Base-by-base conservation (phyloP, 352 stramenopile genomes). In the Elongisporangium undulatum region DNA sequence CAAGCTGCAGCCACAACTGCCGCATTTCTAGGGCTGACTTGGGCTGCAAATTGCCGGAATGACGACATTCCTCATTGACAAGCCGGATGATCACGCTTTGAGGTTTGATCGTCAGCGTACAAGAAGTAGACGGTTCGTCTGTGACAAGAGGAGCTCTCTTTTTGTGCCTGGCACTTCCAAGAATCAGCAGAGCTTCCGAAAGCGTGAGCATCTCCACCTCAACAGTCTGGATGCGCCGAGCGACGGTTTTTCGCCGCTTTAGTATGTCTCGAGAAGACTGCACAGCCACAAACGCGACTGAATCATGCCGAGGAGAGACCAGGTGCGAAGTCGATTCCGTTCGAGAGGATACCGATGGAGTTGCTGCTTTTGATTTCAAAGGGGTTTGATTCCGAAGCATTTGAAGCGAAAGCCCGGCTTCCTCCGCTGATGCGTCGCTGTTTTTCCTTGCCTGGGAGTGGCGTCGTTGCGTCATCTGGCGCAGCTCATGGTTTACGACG, bases 1-100 rank as follows among this genome's bases (percentile, higher is more conserved):
- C 55, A 13, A 80, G 49, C 2, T 55, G 66, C 5, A 77, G 53
- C 63, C 62, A 71, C 21, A 74, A 24, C 19, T 51, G 39, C 0
- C 55, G 66, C 3, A 77, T 57, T 19, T 80, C 41, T 1, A 38
- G 4, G 2, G 10, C 17, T 10, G 48, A 51, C 34, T 58, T 59
- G 16, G 39, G 39, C 13, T 64, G 56, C 6, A 61, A 2, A 17
- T 63, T 49, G 8, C 50, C 24, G 41, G 16, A 26, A 19, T 17
- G 50, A 2, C 7, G 19, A 51, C 8, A 48, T 55, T 67, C 61
- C 56, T 67, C 56, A 15, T 68, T 58, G 2, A 24, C 45, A 10
- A 68, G 51, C 52, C 64, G 51, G 52, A 68, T 22, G 10, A 68
- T 56, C 51, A 68, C 50, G 3, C 29, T 59, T 12, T 41, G 29